Percentiles rank a stretch among this genome's conserved stretches.
phyloP scores from a whole-genome alignment of 1,284 basidiomycete genomes.

The Moniliella sp. region DNA sequence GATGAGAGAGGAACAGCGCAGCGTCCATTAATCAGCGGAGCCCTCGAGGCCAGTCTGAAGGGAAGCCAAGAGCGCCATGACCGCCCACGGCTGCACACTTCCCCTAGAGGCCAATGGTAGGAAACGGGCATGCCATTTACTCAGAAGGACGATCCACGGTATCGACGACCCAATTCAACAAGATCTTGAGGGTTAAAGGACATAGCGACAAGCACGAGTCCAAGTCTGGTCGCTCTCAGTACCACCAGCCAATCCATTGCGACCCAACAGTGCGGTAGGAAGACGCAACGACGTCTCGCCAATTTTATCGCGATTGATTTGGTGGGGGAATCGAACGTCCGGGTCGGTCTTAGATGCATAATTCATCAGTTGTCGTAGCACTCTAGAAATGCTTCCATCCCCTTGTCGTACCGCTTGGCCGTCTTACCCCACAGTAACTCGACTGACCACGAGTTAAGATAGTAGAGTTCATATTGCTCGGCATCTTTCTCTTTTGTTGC shows the following conservation, averaged over 20 bases:
- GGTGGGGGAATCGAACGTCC: constrained; percentile 57
- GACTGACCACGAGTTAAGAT: constrained; percentile 43
- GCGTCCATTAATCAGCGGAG: too few species aligned
- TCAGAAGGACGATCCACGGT: too few species aligned
- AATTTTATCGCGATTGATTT: constrained; percentile 79
- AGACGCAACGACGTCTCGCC: constrained; percentile 81
- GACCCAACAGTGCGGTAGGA: too few species aligned
- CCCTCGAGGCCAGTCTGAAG: too few species aligned
- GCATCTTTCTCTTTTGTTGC: constrained; percentile 6
- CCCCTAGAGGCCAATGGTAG: too few species aligned
- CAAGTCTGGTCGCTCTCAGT: constrained; percentile 74
- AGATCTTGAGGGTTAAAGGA: constrained; percentile 5
- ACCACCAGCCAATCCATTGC: too few species aligned
- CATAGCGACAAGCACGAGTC: constrained; percentile 77
- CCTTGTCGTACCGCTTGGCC: constrained; percentile 69
- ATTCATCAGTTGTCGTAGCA: constrained; percentile 76
- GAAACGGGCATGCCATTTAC: too few species aligned
- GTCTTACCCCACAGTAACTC: constrained; percentile 64
- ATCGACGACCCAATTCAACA: constrained; percentile 1
- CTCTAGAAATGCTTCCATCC: constrained; percentile 83
- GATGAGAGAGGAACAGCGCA: too few species aligned
- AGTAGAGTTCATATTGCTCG: constrained; percentile 15
- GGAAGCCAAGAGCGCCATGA: too few species aligned
- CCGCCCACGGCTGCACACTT: too few species aligned
- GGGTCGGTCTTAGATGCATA: constrained; percentile 51